Conservation (phyloP, 2,329 filamentous ascomycete genomes). For the Aureobasidium leucospermi region DNA sequence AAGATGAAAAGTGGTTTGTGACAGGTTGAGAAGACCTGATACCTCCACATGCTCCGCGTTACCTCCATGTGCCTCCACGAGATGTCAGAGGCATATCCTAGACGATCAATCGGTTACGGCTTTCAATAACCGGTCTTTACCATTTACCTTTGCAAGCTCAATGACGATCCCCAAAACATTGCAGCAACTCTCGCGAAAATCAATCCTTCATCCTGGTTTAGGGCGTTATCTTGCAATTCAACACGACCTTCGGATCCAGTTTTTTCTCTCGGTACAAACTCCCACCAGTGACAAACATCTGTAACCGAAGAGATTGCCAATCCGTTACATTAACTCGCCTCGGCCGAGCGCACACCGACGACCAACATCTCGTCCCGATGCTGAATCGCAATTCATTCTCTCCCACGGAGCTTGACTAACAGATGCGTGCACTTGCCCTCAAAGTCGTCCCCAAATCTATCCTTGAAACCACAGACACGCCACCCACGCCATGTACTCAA, state of each 20-base stretch:
- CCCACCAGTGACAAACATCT: neutral
- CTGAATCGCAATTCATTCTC: neutral
- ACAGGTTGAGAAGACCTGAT: neutral
- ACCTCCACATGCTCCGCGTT: neutral
- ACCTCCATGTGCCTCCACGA: neutral
- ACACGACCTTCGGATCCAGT: conserved; percentile 1
- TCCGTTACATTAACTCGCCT: neutral
- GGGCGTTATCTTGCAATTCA: conserved; percentile 5
- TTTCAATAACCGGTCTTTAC: neutral
- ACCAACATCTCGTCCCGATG: conserved; percentile 1
- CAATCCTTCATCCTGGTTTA: neutral
- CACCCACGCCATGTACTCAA: conserved; percentile 2
- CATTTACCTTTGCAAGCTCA: neutral
- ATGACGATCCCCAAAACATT: neutral
- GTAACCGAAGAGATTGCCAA: conserved; percentile 11
- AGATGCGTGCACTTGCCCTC: neutral
- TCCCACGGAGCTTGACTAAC: conserved; percentile 9
- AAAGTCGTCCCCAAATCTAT: neutral
- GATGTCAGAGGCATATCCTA: neutral
- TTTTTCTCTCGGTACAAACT: conserved; percentile 1
- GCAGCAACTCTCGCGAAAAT: neutral
- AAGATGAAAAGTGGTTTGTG: neutral
- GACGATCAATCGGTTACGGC: neutral
- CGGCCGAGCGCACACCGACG: conserved; percentile 6
- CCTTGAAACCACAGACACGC: conserved; percentile 6